phyloP scores from a whole-genome alignment of 257 asterid genomes.

The Scutellaria baicalensis region DNA sequence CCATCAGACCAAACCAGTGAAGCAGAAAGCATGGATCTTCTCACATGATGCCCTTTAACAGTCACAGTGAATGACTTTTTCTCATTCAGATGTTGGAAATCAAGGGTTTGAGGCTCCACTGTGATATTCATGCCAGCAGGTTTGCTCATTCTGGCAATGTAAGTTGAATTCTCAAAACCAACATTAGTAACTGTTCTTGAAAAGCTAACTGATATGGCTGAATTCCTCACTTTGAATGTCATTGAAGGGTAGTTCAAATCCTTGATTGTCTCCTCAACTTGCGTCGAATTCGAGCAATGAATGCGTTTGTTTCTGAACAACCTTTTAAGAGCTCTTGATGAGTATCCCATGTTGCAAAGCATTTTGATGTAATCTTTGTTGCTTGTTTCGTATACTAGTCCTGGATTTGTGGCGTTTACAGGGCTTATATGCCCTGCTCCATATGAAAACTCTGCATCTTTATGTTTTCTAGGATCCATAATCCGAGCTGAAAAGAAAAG shows the following conservation, averaged over 20 bases:
- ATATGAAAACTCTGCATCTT: conserved; percentile 14
- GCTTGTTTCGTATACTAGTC: conserved; percentile 22
- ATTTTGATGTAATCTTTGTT: conserved; percentile 15
- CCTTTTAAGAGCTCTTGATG: not conserved
- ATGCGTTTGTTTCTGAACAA: conserved; percentile 7
- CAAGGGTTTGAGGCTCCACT: conserved; percentile 18
- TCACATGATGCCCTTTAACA: not conserved
- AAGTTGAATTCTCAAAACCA: conserved; percentile 27
- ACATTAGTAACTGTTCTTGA: conserved; percentile 32
- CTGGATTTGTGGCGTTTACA: conserved; percentile 22
- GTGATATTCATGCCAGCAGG: not conserved
- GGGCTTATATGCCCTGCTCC: conserved; percentile 26
- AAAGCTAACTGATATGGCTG: conserved; percentile 9
- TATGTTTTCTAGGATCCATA: conserved; percentile 17
- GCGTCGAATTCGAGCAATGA: not conserved
- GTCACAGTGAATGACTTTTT: conserved; percentile 22
- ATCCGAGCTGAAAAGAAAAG: conserved; percentile 17
- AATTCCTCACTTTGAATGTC: not conserved
- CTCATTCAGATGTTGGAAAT: conserved; percentile 22
- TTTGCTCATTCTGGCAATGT: conserved; percentile 12
- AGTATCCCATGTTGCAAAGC: conserved; percentile 19
- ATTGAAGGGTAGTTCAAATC: conserved; percentile 38
- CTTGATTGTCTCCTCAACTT: not conserved
- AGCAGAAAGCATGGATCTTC: conserved; percentile 4
- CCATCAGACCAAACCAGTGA: conserved; percentile 40